A percentile compares a stretch with the other conserved stretches of the same genome.
Evolutionary conservation across 257 asterid species (phyloP).

Genomic region (Solanum tarijense): DNA sequence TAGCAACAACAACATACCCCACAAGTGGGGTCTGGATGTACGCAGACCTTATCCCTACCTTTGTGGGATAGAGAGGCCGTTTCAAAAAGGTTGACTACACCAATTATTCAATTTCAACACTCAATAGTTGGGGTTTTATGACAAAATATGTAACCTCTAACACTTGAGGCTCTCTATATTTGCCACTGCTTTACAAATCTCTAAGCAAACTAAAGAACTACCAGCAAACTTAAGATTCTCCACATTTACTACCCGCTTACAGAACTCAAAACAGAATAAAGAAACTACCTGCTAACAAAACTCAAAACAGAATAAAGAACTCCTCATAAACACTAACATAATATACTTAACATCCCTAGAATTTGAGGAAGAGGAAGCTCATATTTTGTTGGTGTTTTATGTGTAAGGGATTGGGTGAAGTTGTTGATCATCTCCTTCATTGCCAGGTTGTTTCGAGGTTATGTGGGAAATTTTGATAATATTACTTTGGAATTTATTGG

Average conservation of each 20-base stretch:
- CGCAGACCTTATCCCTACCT: background rate
- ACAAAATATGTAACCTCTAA: background rate
- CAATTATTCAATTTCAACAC: background rate
- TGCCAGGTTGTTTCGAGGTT: background rate
- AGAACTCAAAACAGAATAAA: background rate
- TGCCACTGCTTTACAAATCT: background rate
- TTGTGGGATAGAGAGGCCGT: background rate
- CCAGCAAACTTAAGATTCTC: background rate
- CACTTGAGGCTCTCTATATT: background rate
- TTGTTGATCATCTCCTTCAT: background rate
- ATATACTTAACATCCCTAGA: background rate
- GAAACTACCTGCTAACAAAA: background rate
- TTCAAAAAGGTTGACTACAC: background rate
- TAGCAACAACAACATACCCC: background rate
- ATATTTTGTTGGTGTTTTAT: background rate
- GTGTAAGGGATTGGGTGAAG: background rate
- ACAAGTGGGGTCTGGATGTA: background rate
- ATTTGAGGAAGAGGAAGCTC: background rate
- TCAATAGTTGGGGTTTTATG: background rate
- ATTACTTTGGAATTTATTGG: background rate
- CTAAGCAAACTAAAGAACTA: background rate
- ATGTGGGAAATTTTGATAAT: background rate
- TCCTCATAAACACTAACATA: background rate
- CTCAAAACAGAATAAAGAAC: background rate
- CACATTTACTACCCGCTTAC: background rate